phyloP scores from a whole-genome alignment of 805 yeast species.

The Kodamaea kakaduensis region DNA sequence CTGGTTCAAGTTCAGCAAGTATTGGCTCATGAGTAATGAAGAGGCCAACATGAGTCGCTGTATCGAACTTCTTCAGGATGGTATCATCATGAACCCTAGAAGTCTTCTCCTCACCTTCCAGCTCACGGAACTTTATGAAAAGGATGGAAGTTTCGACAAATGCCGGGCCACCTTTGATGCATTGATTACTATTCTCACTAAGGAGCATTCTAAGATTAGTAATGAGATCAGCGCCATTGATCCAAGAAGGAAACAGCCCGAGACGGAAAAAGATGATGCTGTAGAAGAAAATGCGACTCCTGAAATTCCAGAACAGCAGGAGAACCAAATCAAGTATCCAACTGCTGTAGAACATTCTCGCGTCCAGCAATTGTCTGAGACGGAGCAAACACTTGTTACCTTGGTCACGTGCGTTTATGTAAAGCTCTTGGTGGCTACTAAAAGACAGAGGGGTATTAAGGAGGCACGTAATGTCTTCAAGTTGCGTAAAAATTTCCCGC shows the following conservation, averaged over 20 bases:
- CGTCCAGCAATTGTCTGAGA: constrained; percentile 18
- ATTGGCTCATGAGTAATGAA: constrained; percentile 27
- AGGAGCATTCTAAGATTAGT: constrained; percentile 29
- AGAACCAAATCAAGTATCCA: constrained; percentile 18
- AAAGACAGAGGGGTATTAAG: constrained; percentile 61
- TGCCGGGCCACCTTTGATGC: constrained; percentile 48
- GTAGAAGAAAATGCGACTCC: neutral
- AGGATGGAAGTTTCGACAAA: constrained; percentile 45
- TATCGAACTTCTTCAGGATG: constrained; percentile 49
- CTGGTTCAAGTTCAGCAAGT: constrained; percentile 64
- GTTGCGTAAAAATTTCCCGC: constrained; percentile 56
- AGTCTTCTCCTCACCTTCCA: constrained; percentile 65
- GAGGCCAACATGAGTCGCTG: constrained; percentile 39
- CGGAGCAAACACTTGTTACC: constrained; percentile 22
- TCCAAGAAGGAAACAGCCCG: constrained; percentile 8
- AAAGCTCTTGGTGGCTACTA: constrained; percentile 65
- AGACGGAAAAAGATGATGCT: constrained; percentile 6
- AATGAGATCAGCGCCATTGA: constrained; percentile 21
- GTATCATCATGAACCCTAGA: constrained; percentile 60
- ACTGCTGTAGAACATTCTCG: constrained; percentile 10
- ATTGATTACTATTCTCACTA: constrained; percentile 46
- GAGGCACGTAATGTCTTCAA: constrained; percentile 73
- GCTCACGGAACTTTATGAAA: constrained; percentile 67
- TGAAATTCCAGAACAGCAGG: constrained; percentile 5
- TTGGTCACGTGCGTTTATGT: constrained; percentile 64